These are phyloP conservation scores for Biscogniauxia sp. DNA, from an alignment of 2,329 filamentous ascomycete genomes.

Conservation along the genomic window DNA sequence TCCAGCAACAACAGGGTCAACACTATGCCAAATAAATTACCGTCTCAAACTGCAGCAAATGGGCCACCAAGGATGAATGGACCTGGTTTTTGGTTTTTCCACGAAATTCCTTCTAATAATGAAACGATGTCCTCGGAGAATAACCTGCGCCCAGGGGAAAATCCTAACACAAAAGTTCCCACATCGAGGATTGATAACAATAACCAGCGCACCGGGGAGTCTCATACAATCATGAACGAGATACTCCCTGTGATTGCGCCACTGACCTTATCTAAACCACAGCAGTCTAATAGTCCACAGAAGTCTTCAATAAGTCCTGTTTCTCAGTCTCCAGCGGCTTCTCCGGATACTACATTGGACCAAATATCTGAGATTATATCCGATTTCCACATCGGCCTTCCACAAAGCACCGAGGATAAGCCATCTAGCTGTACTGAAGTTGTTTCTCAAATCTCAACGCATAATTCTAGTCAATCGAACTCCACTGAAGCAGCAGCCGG, in stretches of 20 bases:
- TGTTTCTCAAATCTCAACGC: neutral
- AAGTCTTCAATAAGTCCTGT: slow-evolving; percentile 7
- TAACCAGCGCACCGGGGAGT: slow-evolving; percentile 1
- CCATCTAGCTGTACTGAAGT: slow-evolving; percentile 6
- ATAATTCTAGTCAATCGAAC: neutral
- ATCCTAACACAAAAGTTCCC: slow-evolving; percentile 1
- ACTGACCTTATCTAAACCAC: slow-evolving; percentile 18
- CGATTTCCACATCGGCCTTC: slow-evolving; percentile 8
- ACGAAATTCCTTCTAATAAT: slow-evolving; percentile 19
- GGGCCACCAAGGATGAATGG: slow-evolving; percentile 12
- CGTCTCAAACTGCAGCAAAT: slow-evolving; percentile 7
- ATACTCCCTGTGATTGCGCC: slow-evolving; percentile 20
- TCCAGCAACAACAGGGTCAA: slow-evolving; percentile 21
- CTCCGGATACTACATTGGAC: slow-evolving; percentile 2
- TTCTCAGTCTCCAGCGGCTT: neutral
- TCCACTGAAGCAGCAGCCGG: neutral
- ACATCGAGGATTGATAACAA: slow-evolving; percentile 1
- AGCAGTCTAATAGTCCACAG: slow-evolving; percentile 14
- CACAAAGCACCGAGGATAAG: neutral
- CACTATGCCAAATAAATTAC: slow-evolving; percentile 13
- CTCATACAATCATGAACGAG: slow-evolving; percentile 7
- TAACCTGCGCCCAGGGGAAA: neutral
- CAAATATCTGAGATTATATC: slow-evolving; percentile 20
- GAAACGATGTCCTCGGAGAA: slow-evolving; percentile 1
- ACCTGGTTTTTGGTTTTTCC: slow-evolving; percentile 25